Percentiles rank a stretch among this genome's conserved stretches.
Evolutionary conservation across 2,329 filamentous ascomycete species (phyloP).

Genomic region (Dactylonectria estremocensis): DNA sequence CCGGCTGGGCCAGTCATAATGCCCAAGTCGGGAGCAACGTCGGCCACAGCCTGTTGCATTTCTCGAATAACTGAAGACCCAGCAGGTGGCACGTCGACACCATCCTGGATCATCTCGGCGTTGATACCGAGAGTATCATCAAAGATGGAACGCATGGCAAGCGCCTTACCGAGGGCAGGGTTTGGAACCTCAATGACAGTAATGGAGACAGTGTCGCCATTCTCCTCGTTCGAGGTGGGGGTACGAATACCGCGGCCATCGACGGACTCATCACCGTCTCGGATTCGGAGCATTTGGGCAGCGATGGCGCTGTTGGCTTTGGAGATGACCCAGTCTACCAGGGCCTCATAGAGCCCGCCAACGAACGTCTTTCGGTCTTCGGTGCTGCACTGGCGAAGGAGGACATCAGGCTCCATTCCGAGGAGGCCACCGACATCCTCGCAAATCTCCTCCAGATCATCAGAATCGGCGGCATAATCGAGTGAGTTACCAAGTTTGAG

Average conservation of each 20-base stretch:
- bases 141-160: constrained; percentile 92
- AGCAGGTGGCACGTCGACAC: constrained; percentile 80
- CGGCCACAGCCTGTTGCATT: constrained; percentile 85
- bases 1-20: constrained; percentile 77
- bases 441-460: constrained; percentile 87
- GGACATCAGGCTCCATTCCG: constrained; percentile 87
- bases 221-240: constrained; percentile 79
- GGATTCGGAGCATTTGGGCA: constrained; percentile 78
- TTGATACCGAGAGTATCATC: constrained; percentile 96
- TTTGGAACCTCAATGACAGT: constrained; percentile 90
- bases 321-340: constrained; percentile 94
- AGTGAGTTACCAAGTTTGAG: constrained; percentile 93
- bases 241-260: constrained; percentile 75
- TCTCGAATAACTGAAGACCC: constrained; percentile 90
- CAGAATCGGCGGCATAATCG: constrained; percentile 87
- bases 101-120: constrained; percentile 96
- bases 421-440: constrained; percentile 91
- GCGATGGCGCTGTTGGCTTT: constrained; percentile 91
- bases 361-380: constrained; percentile 88
- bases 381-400: constrained; percentile 84
- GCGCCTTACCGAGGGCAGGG: constrained; percentile 85
- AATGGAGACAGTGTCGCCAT: constrained; percentile 87
- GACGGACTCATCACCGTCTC: constrained; percentile 76
- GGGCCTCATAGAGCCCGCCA: constrained; percentile 89
- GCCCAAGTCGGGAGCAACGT: constrained; percentile 84